Percentiles rank a stretch among this genome's conserved stretches.
Evolutionary conservation across 2,329 filamentous ascomycete genomes (phyloP).

Genomic region (Aureobasidium leucospermi): DNA sequence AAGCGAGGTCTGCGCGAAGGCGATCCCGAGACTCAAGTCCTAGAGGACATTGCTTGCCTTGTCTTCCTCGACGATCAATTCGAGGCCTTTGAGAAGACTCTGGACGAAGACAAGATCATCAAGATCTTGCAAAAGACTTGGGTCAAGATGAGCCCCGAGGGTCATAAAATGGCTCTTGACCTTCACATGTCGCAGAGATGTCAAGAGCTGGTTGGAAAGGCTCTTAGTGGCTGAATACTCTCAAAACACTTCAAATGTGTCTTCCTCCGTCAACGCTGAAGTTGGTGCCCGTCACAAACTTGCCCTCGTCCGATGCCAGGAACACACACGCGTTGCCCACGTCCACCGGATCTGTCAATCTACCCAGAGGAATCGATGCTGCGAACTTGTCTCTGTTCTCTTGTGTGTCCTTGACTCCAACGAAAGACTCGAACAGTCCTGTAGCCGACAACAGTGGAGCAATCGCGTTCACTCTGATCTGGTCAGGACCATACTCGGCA

Average conservation of each 20-base stretch:
- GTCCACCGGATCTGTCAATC: slow-evolving; percentile 53
- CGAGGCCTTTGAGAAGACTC: slow-evolving; percentile 65
- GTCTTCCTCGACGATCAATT: slow-evolving; percentile 86
- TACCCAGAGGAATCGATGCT: slow-evolving; percentile 48
- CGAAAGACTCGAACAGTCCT: slow-evolving; percentile 52
- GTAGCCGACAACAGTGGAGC: slow-evolving; percentile 62
- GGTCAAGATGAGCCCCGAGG: slow-evolving; percentile 63
- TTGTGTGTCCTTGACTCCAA: slow-evolving; percentile 55
- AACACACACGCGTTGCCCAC: slow-evolving; percentile 65
- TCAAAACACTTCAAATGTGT: slow-evolving; percentile 24
- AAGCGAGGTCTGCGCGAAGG: slow-evolving; percentile 64
- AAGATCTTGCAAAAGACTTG: slow-evolving; percentile 65
- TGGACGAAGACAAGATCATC: slow-evolving; percentile 72
- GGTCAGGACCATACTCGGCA: slow-evolving; percentile 60
- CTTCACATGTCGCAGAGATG: slow-evolving; percentile 59
- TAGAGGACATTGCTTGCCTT: slow-evolving; percentile 81
- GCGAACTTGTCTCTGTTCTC: slow-evolving; percentile 53
- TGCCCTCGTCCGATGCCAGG: slow-evolving; percentile 62
- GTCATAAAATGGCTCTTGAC: slow-evolving; percentile 56
- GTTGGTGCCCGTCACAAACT: slow-evolving; percentile 66
- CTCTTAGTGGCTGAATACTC: slow-evolving; percentile 38
- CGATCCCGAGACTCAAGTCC: slow-evolving; percentile 60
- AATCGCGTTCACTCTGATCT: slow-evolving; percentile 64
- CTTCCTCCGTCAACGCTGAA: slow-evolving; percentile 56
- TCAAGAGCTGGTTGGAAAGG: slow-evolving; percentile 55